Conservation (phyloP, 495 filamentous ascomycete species). For the Hypoxylon trugodes region DNA sequence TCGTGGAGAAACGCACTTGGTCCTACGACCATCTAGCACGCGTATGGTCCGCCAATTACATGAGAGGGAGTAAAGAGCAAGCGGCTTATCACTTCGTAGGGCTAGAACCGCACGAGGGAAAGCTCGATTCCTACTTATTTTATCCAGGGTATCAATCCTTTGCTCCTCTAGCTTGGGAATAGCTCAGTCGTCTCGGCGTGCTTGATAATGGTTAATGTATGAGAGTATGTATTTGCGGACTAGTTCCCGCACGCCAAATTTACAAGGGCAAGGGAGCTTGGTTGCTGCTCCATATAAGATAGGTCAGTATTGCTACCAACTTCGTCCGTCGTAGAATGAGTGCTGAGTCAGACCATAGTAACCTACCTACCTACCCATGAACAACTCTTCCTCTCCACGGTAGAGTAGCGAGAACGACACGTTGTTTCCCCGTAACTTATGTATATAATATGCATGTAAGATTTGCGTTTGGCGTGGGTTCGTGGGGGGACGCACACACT, state of each 20-base stretch:
- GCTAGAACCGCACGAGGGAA: too few species aligned
- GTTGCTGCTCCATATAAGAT: background rate
- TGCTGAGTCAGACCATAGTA: conserved; percentile 9
- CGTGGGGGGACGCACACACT: too few species aligned
- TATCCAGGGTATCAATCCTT: conserved; percentile 1
- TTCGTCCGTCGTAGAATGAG: conserved; percentile 3
- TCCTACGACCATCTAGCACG: too few species aligned
- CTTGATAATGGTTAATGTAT: background rate
- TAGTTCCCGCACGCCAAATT: background rate
- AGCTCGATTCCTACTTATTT: background rate
- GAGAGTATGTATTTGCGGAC: background rate
- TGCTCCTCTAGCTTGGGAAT: background rate
- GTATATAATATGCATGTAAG: background rate
- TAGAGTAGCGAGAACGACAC: background rate
- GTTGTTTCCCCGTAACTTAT: background rate
- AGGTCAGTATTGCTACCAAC: background rate
- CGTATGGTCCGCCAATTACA: too few species aligned
- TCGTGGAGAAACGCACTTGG: too few species aligned
- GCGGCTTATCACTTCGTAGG: too few species aligned
- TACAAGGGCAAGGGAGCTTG: too few species aligned
- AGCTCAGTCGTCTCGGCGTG: background rate
- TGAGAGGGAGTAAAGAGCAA: too few species aligned
- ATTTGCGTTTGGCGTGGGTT: too few species aligned
- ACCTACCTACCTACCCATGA: too few species aligned
- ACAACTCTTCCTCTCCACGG: background rate